A percentile compares a stretch with the other conserved stretches of the same genome.
Conservation (phyloP, 2,329 filamentous ascomycete species). For the Atkinsonella texensis region DNA sequence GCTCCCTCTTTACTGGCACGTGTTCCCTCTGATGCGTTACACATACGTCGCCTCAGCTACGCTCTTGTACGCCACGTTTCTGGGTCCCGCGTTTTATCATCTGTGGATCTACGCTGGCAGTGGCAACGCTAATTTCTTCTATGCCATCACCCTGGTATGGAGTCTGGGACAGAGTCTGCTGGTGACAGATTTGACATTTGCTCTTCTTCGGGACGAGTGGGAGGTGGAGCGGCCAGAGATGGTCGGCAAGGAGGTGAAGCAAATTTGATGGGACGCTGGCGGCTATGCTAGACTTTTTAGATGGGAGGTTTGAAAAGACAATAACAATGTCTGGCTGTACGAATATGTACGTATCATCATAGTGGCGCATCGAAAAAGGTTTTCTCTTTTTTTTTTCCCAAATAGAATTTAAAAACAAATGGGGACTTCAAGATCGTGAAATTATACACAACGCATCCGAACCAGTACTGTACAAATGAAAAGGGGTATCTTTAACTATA, state of each 20-base stretch:
- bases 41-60: conserved; percentile 76
- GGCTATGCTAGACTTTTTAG: background rate
- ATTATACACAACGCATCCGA: background rate
- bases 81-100: conserved; percentile 92
- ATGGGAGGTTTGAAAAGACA: background rate
- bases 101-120: conserved; percentile 97
- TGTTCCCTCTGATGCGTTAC: conserved; percentile 89
- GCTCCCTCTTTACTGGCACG: conserved; percentile 76
- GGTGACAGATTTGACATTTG: conserved; percentile 79
- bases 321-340: background rate
- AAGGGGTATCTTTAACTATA: conserved; percentile 6
- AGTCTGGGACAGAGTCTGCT: conserved; percentile 79
- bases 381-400: background rate
- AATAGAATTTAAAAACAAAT: background rate
- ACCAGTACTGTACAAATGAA: background rate
- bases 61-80: conserved; percentile 73
- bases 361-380: background rate
- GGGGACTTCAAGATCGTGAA: background rate
- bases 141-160: conserved; percentile 98
- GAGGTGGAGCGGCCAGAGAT: conserved; percentile 85
- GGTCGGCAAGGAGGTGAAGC: conserved; percentile 74
- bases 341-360: background rate
- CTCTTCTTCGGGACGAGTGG: conserved; percentile 83
- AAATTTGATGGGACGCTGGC: conserved; percentile 47
- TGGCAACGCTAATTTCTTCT: conserved; percentile 98